Conservation (phyloP, 257 asterid species). For the Capsicum chinense region DNA sequence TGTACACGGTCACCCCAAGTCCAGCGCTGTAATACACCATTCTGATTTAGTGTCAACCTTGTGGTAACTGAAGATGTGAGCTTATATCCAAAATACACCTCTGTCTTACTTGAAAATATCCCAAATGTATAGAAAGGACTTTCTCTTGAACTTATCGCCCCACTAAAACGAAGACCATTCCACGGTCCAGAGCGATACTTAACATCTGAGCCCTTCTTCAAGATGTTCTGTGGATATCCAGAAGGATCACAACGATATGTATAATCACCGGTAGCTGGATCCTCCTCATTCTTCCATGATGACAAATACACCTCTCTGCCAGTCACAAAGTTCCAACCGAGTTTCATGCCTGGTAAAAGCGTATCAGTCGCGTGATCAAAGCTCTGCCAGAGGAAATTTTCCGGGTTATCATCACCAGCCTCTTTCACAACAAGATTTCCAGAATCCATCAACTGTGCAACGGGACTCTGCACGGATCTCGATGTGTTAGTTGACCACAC, state of each 20-base stretch:
- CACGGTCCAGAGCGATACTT: conserved; percentile 37
- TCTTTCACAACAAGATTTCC: conserved; percentile 47
- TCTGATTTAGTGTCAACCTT: conserved; percentile 33
- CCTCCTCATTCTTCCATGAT: conserved; percentile 44
- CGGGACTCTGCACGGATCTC: conserved; percentile 9
- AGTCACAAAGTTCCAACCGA: conserved; percentile 26
- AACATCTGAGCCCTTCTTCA: not conserved
- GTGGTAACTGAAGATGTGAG: conserved; percentile 26
- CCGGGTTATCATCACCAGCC: not conserved
- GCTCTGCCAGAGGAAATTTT: conserved; percentile 7
- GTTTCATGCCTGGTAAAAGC: conserved; percentile 34
- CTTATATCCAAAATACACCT: conserved; percentile 30
- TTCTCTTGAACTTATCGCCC: conserved; percentile 25
- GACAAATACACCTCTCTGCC: conserved; percentile 31
- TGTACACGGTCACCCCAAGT: conserved; percentile 35
- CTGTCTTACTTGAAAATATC: conserved; percentile 35
- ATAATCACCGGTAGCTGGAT: conserved; percentile 50
- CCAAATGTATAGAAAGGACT: conserved; percentile 26
- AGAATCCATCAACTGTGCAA: conserved; percentile 28
- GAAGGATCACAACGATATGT: conserved; percentile 28
- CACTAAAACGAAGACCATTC: conserved; percentile 44
- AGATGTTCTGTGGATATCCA: conserved; percentile 40
- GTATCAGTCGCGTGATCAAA: conserved; percentile 31
- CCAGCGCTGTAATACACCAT: conserved; percentile 43
- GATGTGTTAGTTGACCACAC: conserved; percentile 38